Conservation (phyloP, 1,284 basidiomycete species). For the Marasmius sp. region DNA sequence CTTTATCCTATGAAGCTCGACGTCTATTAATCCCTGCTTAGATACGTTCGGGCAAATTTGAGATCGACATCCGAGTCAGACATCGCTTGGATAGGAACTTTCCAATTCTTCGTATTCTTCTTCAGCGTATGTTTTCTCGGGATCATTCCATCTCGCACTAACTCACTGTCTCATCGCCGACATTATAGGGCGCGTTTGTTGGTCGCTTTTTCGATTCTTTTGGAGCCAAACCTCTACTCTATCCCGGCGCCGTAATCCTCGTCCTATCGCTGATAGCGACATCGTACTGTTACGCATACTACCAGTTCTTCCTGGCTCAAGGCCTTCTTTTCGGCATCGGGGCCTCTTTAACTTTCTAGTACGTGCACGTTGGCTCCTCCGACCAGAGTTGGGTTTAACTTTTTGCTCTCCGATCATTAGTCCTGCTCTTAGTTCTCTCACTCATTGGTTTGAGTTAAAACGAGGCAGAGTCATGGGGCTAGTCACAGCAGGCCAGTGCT, state of each 20-base stretch:
- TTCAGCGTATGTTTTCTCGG: background rate
- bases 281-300: slow-evolving; percentile 2
- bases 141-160: background rate
- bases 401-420: background rate
- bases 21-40: background rate
- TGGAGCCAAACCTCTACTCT: background rate
- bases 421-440: background rate
- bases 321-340: slow-evolving; percentile 2
- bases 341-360: background rate
- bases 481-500: background rate
- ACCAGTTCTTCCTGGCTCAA: slow-evolving; percentile 1
- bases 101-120: slow-evolving; percentile 1
- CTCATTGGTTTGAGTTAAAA: slow-evolving; percentile 1
- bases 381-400: background rate
- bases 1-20: background rate
- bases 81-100: slow-evolving; percentile 1
- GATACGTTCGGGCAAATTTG: background rate
- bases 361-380: background rate
- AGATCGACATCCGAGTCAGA: background rate
- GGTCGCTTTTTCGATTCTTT: slow-evolving; percentile 1
- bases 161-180: too few relatives aligned
- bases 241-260: background rate
- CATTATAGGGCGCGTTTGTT: background rate
- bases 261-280: slow-evolving; percentile 3
- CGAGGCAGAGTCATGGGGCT: slow-evolving; percentile 1